phyloP scores from a whole-genome alignment of 2,329 filamentous ascomycete genomes.

The Pseudofabraea citricarpa region DNA sequence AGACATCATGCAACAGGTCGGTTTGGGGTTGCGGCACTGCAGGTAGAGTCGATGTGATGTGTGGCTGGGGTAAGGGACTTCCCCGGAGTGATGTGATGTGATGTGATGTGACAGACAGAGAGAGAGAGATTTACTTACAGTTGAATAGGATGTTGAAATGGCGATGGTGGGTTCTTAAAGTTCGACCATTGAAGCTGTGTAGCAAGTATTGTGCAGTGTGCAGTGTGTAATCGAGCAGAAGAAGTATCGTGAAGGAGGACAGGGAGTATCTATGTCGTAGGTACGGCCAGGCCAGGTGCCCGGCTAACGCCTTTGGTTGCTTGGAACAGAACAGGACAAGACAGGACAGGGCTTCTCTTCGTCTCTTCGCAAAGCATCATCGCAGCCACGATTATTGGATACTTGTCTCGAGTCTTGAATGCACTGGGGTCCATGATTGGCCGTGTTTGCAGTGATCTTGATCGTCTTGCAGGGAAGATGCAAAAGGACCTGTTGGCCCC shows the following conservation, averaged over 20 bases:
- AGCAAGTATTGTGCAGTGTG: background rate
- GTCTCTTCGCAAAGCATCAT: background rate
- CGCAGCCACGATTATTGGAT: background rate
- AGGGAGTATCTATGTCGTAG: too few relatives aligned
- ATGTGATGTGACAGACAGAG: too few relatives aligned
- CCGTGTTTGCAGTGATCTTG: background rate
- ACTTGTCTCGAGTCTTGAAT: background rate
- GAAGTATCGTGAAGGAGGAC: background rate
- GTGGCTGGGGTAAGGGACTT: too few relatives aligned
- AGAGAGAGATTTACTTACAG: too few relatives aligned
- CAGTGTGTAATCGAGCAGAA: background rate
- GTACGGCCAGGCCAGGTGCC: too few relatives aligned
- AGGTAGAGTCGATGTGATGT: background rate
- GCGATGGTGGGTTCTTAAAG: constrained; percentile 1
- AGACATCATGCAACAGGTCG: background rate
- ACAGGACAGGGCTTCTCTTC: too few relatives aligned
- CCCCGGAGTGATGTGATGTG: too few relatives aligned
- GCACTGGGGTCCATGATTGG: background rate
- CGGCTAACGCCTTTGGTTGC: too few relatives aligned
- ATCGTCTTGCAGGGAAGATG: background rate
- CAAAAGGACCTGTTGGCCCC: too few relatives aligned
- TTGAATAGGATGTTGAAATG: background rate
- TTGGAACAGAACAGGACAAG: too few relatives aligned
- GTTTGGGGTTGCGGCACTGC: background rate
- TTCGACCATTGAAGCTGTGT: constrained; percentile 3